These are phyloP conservation scores for Thalassiosira profunda DNA, from an alignment of 108 stramenopile species.

Conservation along the genomic window DNA sequence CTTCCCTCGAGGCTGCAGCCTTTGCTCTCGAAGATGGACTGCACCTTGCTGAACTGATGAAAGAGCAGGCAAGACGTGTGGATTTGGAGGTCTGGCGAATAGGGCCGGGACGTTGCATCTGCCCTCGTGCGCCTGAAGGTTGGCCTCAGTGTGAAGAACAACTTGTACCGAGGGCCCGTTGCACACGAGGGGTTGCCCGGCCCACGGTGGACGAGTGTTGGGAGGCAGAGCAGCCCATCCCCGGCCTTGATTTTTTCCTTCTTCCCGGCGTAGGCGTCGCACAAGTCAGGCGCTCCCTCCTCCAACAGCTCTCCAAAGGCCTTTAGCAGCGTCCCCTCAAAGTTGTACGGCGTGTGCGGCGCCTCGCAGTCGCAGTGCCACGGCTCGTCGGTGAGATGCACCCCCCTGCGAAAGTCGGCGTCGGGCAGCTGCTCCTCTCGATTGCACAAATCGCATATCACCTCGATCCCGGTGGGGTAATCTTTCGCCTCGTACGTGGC, in stretches of 20 bases:
- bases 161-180: not conserved
- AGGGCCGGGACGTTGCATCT: constrained; percentile 15
- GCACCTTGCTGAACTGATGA: constrained; percentile 17
- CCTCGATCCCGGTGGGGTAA: constrained; percentile 19
- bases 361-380: constrained; percentile 13
- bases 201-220: constrained; percentile 19
- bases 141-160: constrained; percentile 28
- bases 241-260: not conserved
- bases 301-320: constrained; percentile 8
- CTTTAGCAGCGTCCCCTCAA: not conserved
- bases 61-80: constrained; percentile 17
- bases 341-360: not conserved
- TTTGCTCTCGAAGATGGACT: not conserved
- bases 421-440: constrained; percentile 10
- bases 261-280: constrained; percentile 4
- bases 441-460: constrained; percentile 5
- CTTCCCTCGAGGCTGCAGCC: constrained; percentile 23
- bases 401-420: constrained; percentile 11
- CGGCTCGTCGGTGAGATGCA: constrained; percentile 20
- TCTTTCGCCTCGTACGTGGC: constrained; percentile 5
- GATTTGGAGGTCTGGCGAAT: constrained; percentile 12
- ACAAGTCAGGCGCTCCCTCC: not conserved
- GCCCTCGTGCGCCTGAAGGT: constrained; percentile 6
- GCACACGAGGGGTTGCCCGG: constrained; percentile 12
- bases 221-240: constrained; percentile 14